These are phyloP conservation scores for Silene vulgaris DNA, from an alignment of 179 eudicot species.

Conservation along the genomic window DNA sequence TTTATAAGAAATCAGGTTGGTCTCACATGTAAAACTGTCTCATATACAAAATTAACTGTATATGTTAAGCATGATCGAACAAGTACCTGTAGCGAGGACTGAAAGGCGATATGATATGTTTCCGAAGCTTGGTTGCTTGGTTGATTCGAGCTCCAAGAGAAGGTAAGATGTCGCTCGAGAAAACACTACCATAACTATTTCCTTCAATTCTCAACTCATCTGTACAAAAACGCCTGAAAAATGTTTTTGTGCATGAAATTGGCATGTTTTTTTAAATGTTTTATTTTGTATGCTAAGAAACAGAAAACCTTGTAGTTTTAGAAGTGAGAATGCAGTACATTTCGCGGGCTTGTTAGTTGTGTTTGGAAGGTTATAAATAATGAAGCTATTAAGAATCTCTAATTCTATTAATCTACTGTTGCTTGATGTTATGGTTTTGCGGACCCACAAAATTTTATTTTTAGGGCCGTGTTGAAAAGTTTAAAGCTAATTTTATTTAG, in stretches of 20 bases:
- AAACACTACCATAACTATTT: conserved; percentile 39
- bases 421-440: background rate
- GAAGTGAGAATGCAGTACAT: conserved; percentile 10
- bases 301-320: background rate
- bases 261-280: conserved; percentile 27
- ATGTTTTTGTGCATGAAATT: conserved; percentile 35
- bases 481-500: background rate
- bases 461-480: background rate
- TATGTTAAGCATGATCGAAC: too few relatives aligned
- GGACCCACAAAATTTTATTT: background rate
- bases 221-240: conserved; percentile 36
- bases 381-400: conserved; percentile 19
- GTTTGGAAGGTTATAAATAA: conserved; percentile 23
- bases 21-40: background rate
- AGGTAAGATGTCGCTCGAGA: conserved; percentile 57
- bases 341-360: conserved; percentile 11
- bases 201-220: conserved; percentile 34
- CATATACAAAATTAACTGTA: too few relatives aligned
- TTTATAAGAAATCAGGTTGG: too few relatives aligned
- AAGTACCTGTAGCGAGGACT: conserved; percentile 55
- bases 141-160: conserved; percentile 71
- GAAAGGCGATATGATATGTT: conserved; percentile 52
- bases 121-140: conserved; percentile 41
- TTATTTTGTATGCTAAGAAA: background rate
- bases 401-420: background rate